Evolutionary conservation across 257 asterid genomes (phyloP), one percentile per base, ranked within the genome.

Genomic region (Pogostemon cablin): DNA sequence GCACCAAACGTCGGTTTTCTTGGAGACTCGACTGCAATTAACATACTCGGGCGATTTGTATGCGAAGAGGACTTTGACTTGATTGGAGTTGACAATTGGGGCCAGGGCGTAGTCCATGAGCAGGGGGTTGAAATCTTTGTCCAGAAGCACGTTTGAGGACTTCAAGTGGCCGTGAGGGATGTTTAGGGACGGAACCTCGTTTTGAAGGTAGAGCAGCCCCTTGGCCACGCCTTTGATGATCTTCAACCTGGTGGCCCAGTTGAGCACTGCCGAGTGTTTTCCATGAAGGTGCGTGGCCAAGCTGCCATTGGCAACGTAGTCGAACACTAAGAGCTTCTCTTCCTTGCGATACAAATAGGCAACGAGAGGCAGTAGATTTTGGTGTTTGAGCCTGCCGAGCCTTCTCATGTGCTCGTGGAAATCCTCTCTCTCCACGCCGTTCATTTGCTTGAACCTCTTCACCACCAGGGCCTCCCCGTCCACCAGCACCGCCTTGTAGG

Each of bases 401-500:
- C 98, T 79, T 68, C 96, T 90, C 98, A 93, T 93, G 77, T 93
- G 97, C 80, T 93, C 97, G 4, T 90, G 96, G 77, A 93, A 93
- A 38, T 93, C 98, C 71, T 90, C 97, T 73, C 64, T 87, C 0
- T 73, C 91, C 0, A 93, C 80, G 35, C 72, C 81, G 71, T 82
- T 91, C 98, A 89, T 87, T 64, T 87, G 95, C 76, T 93, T 93
- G 73, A 90, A 93, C 61, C 97, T 86, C 82, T 93, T 93, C 49
- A 90, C 98, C 11, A 93, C 98, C 25, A 90, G 80, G 0, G 92
- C 86, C 74, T 88, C 95, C 0, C 95, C 96, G 25, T 88, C 96
- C 78, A 90, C 88, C 47, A 93, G 71, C 57, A 86, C 88, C 1
- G 98, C 98, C 86, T 93, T 93, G 81, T 93, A 93, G 3, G 98